A percentile compares a stretch with the other conserved stretches of the same genome.
phyloP scores from a whole-genome alignment of 2,329 filamentous ascomycete species.

The Diaporthe aspalathi region DNA sequence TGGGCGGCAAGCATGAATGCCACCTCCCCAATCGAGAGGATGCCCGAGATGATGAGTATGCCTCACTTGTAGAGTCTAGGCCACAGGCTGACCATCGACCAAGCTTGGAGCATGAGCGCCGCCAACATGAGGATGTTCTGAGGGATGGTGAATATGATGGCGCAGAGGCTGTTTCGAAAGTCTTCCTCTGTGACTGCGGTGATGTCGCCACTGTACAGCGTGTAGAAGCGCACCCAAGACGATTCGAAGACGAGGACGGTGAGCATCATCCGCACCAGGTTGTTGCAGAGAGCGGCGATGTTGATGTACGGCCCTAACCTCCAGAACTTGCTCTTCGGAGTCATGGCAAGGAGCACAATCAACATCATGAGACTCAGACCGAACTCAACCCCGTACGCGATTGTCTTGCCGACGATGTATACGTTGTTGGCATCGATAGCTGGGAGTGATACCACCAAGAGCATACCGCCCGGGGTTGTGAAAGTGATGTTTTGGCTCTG shows the following conservation, averaged over 20 bases:
- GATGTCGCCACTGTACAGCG: conserved; percentile 66
- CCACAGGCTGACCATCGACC: conserved; percentile 65
- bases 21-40: conserved; percentile 47
- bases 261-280: conserved; percentile 69
- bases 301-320: conserved; percentile 76
- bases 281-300: conserved; percentile 67
- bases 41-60: conserved; percentile 47
- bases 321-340: conserved; percentile 71
- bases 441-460: conserved; percentile 9
- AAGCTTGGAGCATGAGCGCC: conserved; percentile 64
- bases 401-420: conserved; percentile 53
- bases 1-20: conserved; percentile 50
- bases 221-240: conserved; percentile 71
- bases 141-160: conserved; percentile 56
- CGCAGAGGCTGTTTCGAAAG: conserved; percentile 52
- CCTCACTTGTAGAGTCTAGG: conserved; percentile 48
- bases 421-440: conserved; percentile 49
- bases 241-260: conserved; percentile 70
- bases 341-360: conserved; percentile 74
- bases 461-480: conserved; percentile 7
- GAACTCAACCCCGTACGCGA: conserved; percentile 78
- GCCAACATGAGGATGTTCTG: conserved; percentile 59
- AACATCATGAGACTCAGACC: conserved; percentile 76
- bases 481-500: conserved; percentile 33
- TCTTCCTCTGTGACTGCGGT: conserved; percentile 56